phyloP scores from a whole-genome alignment of 441 rosid species.

The Adansonia rubrostipa region DNA sequence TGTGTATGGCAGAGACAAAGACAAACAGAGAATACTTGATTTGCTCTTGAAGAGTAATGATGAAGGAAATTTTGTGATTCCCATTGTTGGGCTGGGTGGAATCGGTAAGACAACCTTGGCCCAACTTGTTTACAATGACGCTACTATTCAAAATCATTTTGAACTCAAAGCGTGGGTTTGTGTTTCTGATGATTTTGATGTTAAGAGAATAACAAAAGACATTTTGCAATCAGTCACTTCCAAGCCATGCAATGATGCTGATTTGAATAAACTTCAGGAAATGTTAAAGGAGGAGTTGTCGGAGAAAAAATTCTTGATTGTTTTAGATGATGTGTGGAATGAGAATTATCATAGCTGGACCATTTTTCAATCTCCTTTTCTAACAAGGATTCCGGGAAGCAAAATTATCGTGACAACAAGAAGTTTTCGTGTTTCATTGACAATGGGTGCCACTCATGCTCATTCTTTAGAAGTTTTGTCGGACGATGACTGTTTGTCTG shows the following conservation, averaged over 20 bases:
- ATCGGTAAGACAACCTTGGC: constrained; percentile 9
- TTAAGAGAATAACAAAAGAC: neutral
- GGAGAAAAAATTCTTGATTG: constrained; percentile 21
- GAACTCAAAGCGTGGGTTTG: constrained; percentile 17
- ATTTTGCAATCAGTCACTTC: neutral
- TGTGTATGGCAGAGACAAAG: constrained; percentile 9
- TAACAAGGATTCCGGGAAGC: neutral
- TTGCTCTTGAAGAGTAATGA: neutral
- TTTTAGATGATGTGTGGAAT: constrained; percentile 33
- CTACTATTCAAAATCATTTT: neutral
- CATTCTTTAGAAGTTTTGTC: neutral
- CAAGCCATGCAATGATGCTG: neutral
- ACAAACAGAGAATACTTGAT: neutral
- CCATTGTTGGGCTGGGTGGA: constrained; percentile 16
- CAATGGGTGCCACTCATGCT: neutral
- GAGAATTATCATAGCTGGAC: constrained; percentile 19
- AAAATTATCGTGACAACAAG: constrained; percentile 23
- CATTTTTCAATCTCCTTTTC: neutral
- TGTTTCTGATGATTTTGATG: constrained; percentile 1
- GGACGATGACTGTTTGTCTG: neutral
- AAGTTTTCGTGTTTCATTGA: neutral
- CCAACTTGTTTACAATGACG: constrained; percentile 9
- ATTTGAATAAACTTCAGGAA: constrained; percentile 12
- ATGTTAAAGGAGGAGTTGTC: constrained; percentile 10
- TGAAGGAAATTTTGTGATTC: neutral